phyloP scores from a whole-genome alignment of 2,329 filamentous ascomycete species.

The Akanthomyces lecanii region DNA sequence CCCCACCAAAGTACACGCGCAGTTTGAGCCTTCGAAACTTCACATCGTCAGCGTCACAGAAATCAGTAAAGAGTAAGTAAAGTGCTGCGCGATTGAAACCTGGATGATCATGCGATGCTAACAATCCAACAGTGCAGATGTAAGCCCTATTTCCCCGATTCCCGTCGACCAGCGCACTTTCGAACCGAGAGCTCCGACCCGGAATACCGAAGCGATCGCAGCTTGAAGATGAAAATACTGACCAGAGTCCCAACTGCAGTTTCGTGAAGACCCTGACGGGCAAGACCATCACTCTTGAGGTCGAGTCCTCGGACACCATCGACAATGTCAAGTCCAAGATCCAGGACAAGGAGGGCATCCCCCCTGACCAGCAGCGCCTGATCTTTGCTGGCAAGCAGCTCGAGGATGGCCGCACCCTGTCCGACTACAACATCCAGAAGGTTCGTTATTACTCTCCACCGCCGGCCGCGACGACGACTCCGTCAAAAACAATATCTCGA shows the following conservation, averaged over 20 bases:
- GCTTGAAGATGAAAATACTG: not conserved
- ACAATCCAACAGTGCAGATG: conserved; percentile 75
- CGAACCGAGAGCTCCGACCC: not conserved
- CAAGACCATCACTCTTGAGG: conserved; percentile 86
- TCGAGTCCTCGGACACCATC: conserved; percentile 98
- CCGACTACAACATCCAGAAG: conserved; percentile 99
- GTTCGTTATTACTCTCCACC: conserved; percentile 45
- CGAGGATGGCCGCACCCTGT: conserved; percentile 93
- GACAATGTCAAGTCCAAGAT: conserved; percentile 99
- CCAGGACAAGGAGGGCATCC: conserved; percentile 99
- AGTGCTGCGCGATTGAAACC: conserved; percentile 7
- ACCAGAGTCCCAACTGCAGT: conserved; percentile 46
- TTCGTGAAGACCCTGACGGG: conserved; percentile 99
- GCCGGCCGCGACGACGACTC: not conserved
- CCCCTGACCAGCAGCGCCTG: conserved; percentile 95
- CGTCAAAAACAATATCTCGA: not conserved
- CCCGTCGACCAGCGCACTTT: conserved; percentile 20
- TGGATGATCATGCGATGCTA: conserved; percentile 36
- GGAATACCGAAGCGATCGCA: not conserved
- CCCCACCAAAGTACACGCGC: conserved; percentile 43
- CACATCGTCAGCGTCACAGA: conserved; percentile 45
- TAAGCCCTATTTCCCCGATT: conserved; percentile 47
- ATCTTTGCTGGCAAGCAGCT: conserved; percentile 99
- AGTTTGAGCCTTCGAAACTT: conserved; percentile 35
- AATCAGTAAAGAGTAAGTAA: conserved; percentile 57